Conservation (phyloP, 179 eudicot species). For the Carnegiea gigantea region DNA sequence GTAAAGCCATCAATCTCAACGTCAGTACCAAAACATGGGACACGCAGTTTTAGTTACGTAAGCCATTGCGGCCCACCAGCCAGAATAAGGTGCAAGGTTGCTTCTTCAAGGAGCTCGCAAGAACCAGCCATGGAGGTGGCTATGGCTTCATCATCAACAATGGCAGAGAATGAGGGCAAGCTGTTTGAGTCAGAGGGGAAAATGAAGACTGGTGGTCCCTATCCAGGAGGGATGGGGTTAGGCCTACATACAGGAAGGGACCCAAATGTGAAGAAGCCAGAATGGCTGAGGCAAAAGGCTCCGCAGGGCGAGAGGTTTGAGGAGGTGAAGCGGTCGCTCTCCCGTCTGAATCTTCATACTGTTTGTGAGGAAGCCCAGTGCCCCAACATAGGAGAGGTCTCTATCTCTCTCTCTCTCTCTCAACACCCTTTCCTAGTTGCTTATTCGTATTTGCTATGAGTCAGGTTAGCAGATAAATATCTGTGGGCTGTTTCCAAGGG, state of each 20-base stretch:
- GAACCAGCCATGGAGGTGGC: neutral
- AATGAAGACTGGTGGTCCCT: slow-evolving; percentile 27
- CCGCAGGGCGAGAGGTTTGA: slow-evolving; percentile 80
- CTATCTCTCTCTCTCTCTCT: neutral
- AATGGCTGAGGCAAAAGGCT: slow-evolving; percentile 85
- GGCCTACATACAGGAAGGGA: slow-evolving; percentile 66
- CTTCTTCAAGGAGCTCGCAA: neutral
- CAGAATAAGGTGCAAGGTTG: slow-evolving; percentile 21
- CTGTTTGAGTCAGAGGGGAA: slow-evolving; percentile 23
- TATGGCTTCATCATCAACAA: slow-evolving; percentile 10
- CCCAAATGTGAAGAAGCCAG: slow-evolving; percentile 79
- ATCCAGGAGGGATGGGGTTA: slow-evolving; percentile 43
- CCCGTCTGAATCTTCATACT: slow-evolving; percentile 73
- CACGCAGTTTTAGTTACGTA: neutral
- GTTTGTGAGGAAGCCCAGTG: slow-evolving; percentile 97
- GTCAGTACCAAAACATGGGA: slow-evolving; percentile 11
- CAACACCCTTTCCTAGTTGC: neutral
- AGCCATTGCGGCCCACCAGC: slow-evolving; percentile 10
- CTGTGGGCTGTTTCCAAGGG: too few relatives aligned
- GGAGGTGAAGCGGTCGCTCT: slow-evolving; percentile 71
- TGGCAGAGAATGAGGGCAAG: neutral
- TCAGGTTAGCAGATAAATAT: too few relatives aligned
- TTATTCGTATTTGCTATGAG: neutral
- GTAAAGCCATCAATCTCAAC: slow-evolving; percentile 30
- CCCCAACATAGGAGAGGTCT: slow-evolving; percentile 83